phyloP scores from a whole-genome alignment of 1,284 basidiomycete genomes.

The Cerrena zonata region DNA sequence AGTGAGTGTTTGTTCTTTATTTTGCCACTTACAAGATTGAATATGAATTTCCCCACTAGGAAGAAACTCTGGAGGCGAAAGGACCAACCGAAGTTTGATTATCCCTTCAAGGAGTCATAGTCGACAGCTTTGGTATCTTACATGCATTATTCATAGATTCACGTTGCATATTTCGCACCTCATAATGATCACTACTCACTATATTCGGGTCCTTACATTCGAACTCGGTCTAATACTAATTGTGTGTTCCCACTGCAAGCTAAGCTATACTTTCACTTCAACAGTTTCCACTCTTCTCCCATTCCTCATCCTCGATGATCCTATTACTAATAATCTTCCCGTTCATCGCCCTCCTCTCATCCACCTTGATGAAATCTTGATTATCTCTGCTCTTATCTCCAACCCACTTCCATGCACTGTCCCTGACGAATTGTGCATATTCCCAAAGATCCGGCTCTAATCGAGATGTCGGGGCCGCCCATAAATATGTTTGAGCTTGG shows the following conservation, averaged over 20 bases:
- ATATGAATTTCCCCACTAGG: slow-evolving; percentile 44
- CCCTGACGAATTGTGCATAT: slow-evolving; percentile 64
- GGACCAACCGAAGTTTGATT: slow-evolving; percentile 78
- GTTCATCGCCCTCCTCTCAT: slow-evolving; percentile 29
- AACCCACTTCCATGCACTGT: slow-evolving; percentile 72
- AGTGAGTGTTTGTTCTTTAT: slow-evolving; percentile 47
- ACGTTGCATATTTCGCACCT: no score
- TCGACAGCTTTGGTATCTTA: background rate
- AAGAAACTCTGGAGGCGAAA: slow-evolving; percentile 88
- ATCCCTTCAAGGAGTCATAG: slow-evolving; percentile 74
- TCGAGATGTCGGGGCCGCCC: slow-evolving; percentile 36
- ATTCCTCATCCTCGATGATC: slow-evolving; percentile 10
- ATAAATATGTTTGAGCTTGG: slow-evolving; percentile 68
- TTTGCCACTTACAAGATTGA: slow-evolving; percentile 2
- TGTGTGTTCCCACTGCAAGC: background rate
- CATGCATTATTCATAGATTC: no score
- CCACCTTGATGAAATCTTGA: slow-evolving; percentile 44
- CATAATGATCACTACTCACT: background rate
- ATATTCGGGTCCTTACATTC: background rate
- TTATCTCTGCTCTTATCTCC: slow-evolving; percentile 30
- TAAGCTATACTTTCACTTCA: slow-evolving; percentile 2
- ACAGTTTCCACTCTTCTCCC: no score
- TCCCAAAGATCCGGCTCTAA: slow-evolving; percentile 69
- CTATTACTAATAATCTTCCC: slow-evolving; percentile 21
- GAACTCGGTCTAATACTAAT: no score